Conservation (phyloP, 148 eudicot genomes). For the Fagopyrum esculentum region DNA sequence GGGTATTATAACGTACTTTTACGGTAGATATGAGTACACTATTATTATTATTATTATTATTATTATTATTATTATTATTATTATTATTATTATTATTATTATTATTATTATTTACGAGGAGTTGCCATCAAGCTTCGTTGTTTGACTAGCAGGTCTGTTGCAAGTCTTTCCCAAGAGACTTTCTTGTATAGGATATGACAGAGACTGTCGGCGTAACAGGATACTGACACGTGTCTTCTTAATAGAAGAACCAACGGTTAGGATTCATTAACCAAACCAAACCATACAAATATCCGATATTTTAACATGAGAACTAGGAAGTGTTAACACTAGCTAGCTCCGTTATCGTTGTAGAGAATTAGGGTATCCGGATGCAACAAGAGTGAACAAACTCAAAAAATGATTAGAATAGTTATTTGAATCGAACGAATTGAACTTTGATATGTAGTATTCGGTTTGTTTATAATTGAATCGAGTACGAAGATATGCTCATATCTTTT, state of each 20-base stretch:
- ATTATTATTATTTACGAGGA: not conserved
- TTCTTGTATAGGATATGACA: not conserved
- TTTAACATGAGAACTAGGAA: not conserved
- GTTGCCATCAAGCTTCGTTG: not conserved
- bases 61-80: not conserved
- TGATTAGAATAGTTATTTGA: too few species aligned
- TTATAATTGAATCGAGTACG: too few species aligned
- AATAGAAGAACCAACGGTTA: not conserved
- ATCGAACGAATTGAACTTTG: too few species aligned
- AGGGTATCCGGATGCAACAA: too few species aligned
- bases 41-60: not conserved
- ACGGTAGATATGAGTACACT: too few species aligned
- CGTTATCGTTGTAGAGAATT: too few species aligned
- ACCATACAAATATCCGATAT: not conserved
- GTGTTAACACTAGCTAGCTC: too few species aligned
- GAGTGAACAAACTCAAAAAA: too few species aligned
- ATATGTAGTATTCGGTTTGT: too few species aligned
- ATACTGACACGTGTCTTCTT: slow-evolving; percentile 2
- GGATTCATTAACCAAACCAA: not conserved
- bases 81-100: not conserved
- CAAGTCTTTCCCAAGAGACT: not conserved
- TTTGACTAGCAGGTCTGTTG: slow-evolving; percentile 6
- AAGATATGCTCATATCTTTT: too few species aligned
- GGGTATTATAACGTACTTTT: too few species aligned
- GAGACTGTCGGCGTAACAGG: slow-evolving; percentile 6